Evolutionary conservation across 257 asterid species (phyloP), one percentile per base, ranked within the genome.

Genomic region (Solanum boliviense): DNA sequence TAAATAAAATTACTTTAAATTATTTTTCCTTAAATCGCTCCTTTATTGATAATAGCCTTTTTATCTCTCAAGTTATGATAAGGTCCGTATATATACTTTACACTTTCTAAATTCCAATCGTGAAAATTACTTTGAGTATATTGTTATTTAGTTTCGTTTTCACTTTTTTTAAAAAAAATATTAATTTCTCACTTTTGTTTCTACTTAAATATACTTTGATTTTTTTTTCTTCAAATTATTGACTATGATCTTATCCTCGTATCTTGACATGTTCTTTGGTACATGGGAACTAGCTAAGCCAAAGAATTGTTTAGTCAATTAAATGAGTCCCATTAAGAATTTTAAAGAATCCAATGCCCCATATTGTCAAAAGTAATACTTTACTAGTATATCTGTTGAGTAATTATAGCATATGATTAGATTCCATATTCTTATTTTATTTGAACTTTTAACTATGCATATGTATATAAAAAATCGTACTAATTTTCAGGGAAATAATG

Each of bases 401-500:
- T 29, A 48, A 39, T 39, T 48, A 48, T 46, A 11, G 6, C 85
- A 46, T 82, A 82, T 82, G 85, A 82, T 82, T 48, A 48, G 85
- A 82, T 82, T 82, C 85, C 85, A 82, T 82, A 29, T 9, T 46
- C 85, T 82, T 46, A 16, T 41, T 78, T 25, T 4, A 74, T 13
- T 73, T 73, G 1, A 16, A 31, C 71, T 62, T 62, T 62, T 62
- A 62, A 62, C 31, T 62, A 62, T 62, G 1, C 25, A 62, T 62
- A n/a, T n/a, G 6, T 62, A 23, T 0, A 21, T 23, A 68, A 27
- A 68, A 68, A 5, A 2, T 67, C 10, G 5, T 73, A 35, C 81
- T 16, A 27, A 46, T 81, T 75, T 44, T 75, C 86, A 96, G 99
- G 91, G 99, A 96, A 90, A 96, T 96, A 36, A 96, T 96, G 98